Percentiles rank a stretch among this genome's conserved stretches.
Conservation (phyloP, 768 basidiomycete species). For the Paxillus ammoniavirescens region DNA sequence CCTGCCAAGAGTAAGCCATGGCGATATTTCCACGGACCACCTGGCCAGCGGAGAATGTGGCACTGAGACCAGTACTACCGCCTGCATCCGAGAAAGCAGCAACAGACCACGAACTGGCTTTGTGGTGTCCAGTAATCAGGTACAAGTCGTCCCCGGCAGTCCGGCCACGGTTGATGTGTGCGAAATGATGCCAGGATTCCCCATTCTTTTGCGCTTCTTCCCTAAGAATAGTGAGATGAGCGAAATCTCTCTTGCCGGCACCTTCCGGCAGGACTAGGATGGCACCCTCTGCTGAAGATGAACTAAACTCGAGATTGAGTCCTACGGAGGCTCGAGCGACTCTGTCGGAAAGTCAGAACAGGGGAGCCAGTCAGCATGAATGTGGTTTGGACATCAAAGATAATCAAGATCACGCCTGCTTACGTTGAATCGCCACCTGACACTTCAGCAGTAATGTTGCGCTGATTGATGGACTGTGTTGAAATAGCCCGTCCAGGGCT, state of each 20-base stretch:
- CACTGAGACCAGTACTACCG: conserved; percentile 2
- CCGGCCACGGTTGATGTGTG: conserved; percentile 23
- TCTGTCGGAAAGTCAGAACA: not conserved
- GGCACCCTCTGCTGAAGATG: conserved; percentile 29
- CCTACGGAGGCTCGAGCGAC: too few species aligned
- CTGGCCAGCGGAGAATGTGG: conserved; percentile 13
- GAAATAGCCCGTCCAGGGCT: too few species aligned
- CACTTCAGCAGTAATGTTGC: too few species aligned
- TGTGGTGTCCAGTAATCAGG: conserved; percentile 30
- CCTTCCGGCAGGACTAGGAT: conserved; percentile 36
- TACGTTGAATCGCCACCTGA: too few species aligned
- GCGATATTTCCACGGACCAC: conserved; percentile 8
- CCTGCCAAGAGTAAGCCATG: conserved; percentile 13
- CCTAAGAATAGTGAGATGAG: conserved; percentile 22
- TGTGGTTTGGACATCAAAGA: not conserved
- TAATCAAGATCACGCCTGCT: not conserved
- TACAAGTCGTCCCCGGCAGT: conserved; percentile 27
- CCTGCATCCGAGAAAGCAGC: conserved; percentile 19
- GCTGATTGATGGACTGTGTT: too few species aligned
- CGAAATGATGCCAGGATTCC: conserved; percentile 31
- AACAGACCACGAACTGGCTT: conserved; percentile 29
- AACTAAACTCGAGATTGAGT: conserved; percentile 11
- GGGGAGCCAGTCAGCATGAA: not conserved
- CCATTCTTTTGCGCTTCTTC: conserved; percentile 27
- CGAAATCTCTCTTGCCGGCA: conserved; percentile 24